Conservation (phyloP, 768 basidiomycete species). For the Flagelloscypha sp. region DNA sequence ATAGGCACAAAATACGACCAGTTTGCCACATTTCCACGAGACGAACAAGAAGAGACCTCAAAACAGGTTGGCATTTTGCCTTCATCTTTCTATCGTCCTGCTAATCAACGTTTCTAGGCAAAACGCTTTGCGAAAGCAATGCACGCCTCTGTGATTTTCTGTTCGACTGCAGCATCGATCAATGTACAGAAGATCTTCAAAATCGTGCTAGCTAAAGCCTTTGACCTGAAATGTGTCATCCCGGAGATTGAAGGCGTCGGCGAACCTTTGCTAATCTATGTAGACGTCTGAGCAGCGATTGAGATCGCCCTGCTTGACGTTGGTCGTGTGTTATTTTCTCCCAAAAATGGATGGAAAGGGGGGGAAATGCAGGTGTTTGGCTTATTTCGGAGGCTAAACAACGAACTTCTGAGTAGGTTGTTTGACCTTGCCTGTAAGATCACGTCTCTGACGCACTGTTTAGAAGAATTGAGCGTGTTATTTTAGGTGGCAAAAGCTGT, state of each 20-base stretch:
- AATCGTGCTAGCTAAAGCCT: constrained; percentile 94
- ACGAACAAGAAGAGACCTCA: constrained; percentile 99
- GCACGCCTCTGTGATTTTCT: constrained; percentile 99
- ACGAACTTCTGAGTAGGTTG: too few species aligned
- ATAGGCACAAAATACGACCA: constrained; percentile 99
- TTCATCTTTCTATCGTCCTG: constrained; percentile 1
- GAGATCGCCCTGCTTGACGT: too few species aligned
- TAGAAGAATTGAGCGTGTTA: too few species aligned
- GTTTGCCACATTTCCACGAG: constrained; percentile 89
- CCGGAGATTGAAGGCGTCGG: constrained; percentile 97
- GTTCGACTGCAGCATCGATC: constrained; percentile 96
- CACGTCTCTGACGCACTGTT: too few species aligned
- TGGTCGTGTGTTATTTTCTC: too few species aligned
- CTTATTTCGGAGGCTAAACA: too few species aligned
- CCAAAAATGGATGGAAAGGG: neutral
- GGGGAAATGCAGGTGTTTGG: neutral
- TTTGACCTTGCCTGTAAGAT: too few species aligned
- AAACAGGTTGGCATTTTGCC: constrained; percentile 60
- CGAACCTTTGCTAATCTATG: constrained; percentile 90
- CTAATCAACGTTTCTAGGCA: constrained; percentile 42
- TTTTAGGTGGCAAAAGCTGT: too few species aligned
- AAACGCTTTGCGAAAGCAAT: constrained; percentile 98
- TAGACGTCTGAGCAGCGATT: constrained; percentile 80
- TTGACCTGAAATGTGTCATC: constrained; percentile 97
- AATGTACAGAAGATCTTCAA: constrained; percentile 99